phyloP scores from a whole-genome alignment of 2,329 filamentous ascomycete species.

The Calycina herbarum region DNA sequence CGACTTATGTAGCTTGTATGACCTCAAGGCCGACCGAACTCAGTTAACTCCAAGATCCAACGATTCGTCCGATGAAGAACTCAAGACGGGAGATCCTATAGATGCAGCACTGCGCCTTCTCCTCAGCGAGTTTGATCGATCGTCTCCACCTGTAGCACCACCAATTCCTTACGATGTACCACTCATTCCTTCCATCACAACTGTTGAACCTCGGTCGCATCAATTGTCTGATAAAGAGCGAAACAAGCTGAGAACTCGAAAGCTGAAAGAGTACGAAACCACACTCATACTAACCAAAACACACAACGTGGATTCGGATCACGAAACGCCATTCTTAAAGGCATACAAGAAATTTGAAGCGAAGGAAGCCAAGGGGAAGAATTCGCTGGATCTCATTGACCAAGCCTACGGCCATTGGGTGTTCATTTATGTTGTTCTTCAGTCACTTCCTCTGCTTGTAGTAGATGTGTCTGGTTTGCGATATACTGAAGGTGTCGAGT shows the following conservation, averaged over 20 bases:
- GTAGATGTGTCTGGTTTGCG: conserved; percentile 71
- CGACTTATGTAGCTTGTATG: conserved; percentile 85
- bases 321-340: conserved; percentile 62
- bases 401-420: conserved; percentile 77
- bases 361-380: conserved; percentile 64
- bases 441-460: conserved; percentile 75
- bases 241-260: conserved; percentile 67
- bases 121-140: conserved; percentile 84
- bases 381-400: conserved; percentile 66
- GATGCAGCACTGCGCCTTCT: conserved; percentile 74
- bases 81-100: conserved; percentile 56
- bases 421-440: conserved; percentile 76
- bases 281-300: conserved; percentile 74
- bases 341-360: conserved; percentile 71
- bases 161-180: conserved; percentile 90
- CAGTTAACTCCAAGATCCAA: conserved; percentile 76
- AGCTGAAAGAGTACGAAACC: conserved; percentile 76
- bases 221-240: conserved; percentile 72
- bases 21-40: conserved; percentile 79
- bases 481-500: conserved; percentile 72
- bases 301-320: conserved; percentile 74
- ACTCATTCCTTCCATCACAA: conserved; percentile 67
- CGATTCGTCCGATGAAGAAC: conserved; percentile 53
- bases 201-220: conserved; percentile 64
- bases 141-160: conserved; percentile 84